Percentiles rank a stretch among this genome's conserved stretches.
Evolutionary conservation across 805 yeast genomes (phyloP).

Genomic region (Saccharomycopsis selenospora): DNA sequence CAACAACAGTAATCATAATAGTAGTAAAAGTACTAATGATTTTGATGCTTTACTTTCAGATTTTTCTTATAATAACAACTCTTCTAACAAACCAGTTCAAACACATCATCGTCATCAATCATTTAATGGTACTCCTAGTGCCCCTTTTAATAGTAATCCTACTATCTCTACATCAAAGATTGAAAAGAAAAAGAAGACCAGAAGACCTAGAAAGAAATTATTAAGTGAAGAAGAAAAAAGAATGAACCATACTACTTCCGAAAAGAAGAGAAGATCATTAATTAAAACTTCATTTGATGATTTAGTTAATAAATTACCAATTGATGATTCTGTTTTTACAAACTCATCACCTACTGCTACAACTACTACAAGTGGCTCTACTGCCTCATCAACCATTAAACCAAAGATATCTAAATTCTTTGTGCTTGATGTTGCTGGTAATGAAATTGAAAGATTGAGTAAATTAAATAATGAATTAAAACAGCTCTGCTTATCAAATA

Average conservation of each 20-base stretch:
- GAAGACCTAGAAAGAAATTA: conserved; percentile 21
- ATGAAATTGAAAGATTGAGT: conserved; percentile 26
- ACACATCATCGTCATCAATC: neutral
- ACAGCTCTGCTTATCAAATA: conserved; percentile 4
- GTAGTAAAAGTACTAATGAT: neutral
- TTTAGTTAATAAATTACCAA: conserved; percentile 26
- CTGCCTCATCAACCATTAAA: conserved; percentile 9
- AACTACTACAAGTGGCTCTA: conserved; percentile 3
- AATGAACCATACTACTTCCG: conserved; percentile 32
- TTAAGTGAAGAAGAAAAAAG: conserved; percentile 31
- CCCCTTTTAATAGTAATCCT: neutral
- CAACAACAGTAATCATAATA: neutral
- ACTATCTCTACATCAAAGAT: neutral
- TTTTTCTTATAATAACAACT: neutral
- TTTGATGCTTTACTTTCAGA: neutral
- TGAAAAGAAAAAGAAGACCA: conserved; percentile 9
- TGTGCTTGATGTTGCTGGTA: conserved; percentile 26
- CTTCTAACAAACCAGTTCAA: neutral
- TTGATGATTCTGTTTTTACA: conserved; percentile 14
- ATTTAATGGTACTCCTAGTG: neutral
- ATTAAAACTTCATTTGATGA: conserved; percentile 33
- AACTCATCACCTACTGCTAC: neutral
- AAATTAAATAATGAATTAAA: conserved; percentile 22
- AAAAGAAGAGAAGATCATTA: conserved; percentile 32
- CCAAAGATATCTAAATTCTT: conserved; percentile 23